Conservation (phyloP, 352 stramenopile genomes). For the Phytophthora ohioensis region DNA sequence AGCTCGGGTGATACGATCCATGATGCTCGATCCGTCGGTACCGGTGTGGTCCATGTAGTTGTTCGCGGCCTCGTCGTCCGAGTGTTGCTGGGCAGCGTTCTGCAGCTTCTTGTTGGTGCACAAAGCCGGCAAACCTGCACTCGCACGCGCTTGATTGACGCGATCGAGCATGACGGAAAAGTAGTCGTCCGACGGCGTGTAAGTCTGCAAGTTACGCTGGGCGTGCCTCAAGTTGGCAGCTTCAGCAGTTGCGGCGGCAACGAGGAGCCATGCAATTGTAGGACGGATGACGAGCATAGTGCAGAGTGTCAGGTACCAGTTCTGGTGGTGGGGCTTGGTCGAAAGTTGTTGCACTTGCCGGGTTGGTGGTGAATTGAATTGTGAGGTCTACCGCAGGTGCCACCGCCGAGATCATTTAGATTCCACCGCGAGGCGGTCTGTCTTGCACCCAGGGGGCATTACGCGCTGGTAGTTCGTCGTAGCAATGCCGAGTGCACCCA, state of each 20-base stretch:
- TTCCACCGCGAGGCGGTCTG: conserved; percentile 5
- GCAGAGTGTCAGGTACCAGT: conserved; percentile 14
- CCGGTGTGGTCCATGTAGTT: conserved; percentile 61
- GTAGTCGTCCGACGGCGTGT: conserved; percentile 31
- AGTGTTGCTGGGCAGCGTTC: conserved; percentile 33
- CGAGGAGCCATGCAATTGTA: conserved; percentile 19
- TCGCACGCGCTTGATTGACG: conserved; percentile 51
- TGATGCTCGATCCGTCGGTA: conserved; percentile 44
- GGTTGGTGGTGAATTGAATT: conserved; percentile 26
- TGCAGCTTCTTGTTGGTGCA: conserved; percentile 52
- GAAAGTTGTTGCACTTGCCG: conserved; percentile 25
- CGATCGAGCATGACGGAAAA: conserved; percentile 43
- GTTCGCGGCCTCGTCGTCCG: conserved; percentile 53
- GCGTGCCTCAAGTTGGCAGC: conserved; percentile 24
- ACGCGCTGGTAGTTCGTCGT: neutral
- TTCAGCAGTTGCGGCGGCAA: conserved; percentile 15
- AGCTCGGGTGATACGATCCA: conserved; percentile 40
- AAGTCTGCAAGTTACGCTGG: conserved; percentile 34
- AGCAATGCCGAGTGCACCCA: conserved; percentile 23
- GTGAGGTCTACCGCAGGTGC: conserved; percentile 8
- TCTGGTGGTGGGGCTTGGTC: conserved; percentile 18
- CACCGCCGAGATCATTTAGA: neutral
- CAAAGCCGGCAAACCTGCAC: conserved; percentile 33
- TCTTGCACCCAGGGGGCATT: conserved; percentile 6
- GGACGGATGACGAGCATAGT: conserved; percentile 23